Evolutionary conservation across 2,329 filamentous ascomycete species (phyloP).

Genomic region (Cladosporium sp.): DNA sequence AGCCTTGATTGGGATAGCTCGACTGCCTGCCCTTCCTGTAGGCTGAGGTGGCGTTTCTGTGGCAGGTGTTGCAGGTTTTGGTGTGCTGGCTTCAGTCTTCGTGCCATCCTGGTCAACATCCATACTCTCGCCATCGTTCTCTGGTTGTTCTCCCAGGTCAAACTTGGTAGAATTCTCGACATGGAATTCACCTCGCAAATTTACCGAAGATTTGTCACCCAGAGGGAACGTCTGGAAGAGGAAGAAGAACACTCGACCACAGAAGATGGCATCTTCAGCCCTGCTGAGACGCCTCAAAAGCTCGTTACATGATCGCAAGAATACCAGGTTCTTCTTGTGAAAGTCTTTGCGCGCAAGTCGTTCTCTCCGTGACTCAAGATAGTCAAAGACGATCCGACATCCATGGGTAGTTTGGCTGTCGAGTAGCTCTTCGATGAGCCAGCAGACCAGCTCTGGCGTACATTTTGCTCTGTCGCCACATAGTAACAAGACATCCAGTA

Average conservation of each 20-base stretch:
- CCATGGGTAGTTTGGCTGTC: conserved; percentile 94
- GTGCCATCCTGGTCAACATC: conserved; percentile 61
- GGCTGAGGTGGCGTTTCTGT: conserved; percentile 31
- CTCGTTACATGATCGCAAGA: conserved; percentile 94
- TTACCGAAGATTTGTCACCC: conserved; percentile 95
- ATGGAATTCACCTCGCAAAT: conserved; percentile 93
- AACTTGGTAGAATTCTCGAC: conserved; percentile 90
- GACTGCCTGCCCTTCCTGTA: conserved; percentile 31
- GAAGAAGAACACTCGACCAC: conserved; percentile 96
- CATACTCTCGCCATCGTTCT: conserved; percentile 55
- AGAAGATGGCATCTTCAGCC: conserved; percentile 96
- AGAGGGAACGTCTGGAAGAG: conserved; percentile 97
- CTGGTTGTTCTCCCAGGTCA: conserved; percentile 55
- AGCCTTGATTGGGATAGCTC: conserved; percentile 30
- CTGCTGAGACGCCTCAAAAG: conserved; percentile 89
- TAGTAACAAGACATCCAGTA: conserved; percentile 87
- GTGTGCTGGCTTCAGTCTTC: conserved; percentile 18
- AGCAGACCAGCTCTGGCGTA: conserved; percentile 81
- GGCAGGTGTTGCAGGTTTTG: conserved; percentile 24
- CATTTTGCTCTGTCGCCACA: conserved; percentile 66
- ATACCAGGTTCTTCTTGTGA: conserved; percentile 81
- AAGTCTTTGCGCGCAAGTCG: conserved; percentile 79
- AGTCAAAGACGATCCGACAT: conserved; percentile 90
- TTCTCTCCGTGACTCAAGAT: conserved; percentile 89
- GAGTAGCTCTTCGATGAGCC: conserved; percentile 89